Conservation (phyloP, 2,329 filamentous ascomycete species). For the Pseudocercospora cruenta region DNA sequence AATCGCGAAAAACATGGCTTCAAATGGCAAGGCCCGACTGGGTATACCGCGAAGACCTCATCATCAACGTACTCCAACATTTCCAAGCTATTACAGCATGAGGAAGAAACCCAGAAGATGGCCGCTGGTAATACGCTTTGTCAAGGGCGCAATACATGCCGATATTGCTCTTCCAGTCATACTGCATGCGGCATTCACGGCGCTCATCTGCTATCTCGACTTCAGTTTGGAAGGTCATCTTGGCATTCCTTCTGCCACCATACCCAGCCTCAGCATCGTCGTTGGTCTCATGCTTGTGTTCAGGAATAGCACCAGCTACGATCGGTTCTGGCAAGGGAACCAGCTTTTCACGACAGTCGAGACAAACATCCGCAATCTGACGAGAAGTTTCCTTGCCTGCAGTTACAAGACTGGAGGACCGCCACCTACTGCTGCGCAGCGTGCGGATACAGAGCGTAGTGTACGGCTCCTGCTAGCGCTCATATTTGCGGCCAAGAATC, state of each 20-base stretch:
- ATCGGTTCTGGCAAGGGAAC: constrained; percentile 61
- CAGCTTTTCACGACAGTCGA: constrained; percentile 58
- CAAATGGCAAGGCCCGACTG: not conserved
- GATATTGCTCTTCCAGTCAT: constrained; percentile 61
- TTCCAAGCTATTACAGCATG: constrained; percentile 49
- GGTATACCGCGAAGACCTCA: constrained; percentile 6
- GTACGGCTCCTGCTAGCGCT: constrained; percentile 64
- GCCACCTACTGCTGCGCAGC: constrained; percentile 48
- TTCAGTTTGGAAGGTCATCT: constrained; percentile 47
- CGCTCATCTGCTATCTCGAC: constrained; percentile 62
- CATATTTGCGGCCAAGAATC: constrained; percentile 66
- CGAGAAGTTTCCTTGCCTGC: constrained; percentile 59
- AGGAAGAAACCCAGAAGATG: constrained; percentile 58
- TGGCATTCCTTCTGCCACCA: constrained; percentile 62
- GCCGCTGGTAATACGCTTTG: constrained; percentile 66
- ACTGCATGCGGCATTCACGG: constrained; percentile 62
- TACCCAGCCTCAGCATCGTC: constrained; percentile 66
- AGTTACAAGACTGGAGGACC: constrained; percentile 38
- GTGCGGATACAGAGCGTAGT: constrained; percentile 61
- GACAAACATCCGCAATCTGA: constrained; percentile 63
- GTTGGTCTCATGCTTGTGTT: constrained; percentile 71
- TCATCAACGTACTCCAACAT: constrained; percentile 39
- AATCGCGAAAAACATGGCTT: not conserved
- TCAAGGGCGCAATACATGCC: constrained; percentile 65
- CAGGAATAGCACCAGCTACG: constrained; percentile 66